Percentiles rank a stretch among this genome's conserved stretches.
phyloP scores from a whole-genome alignment of 345 rosid species.

The Pistacia integerrima region DNA sequence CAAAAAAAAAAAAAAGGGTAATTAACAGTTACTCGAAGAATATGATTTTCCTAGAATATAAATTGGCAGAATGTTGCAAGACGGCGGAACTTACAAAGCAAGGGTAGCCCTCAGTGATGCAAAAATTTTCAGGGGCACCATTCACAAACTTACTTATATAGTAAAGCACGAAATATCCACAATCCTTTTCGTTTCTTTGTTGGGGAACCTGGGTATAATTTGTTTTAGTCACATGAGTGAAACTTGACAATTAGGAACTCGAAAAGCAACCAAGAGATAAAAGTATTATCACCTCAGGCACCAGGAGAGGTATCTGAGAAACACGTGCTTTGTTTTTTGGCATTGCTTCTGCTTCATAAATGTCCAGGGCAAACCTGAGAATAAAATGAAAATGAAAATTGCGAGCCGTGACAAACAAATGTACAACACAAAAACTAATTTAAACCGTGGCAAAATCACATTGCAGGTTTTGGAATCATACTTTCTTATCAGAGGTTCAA shows the following conservation, averaged over 20 bases:
- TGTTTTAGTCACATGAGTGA: neutral
- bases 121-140: slow-evolving; percentile 41
- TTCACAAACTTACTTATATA: slow-evolving; percentile 39
- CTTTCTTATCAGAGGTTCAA: slow-evolving; percentile 50
- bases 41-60: neutral
- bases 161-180: slow-evolving; percentile 50
- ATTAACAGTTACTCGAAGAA: neutral
- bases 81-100: slow-evolving; percentile 39
- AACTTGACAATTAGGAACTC: neutral
- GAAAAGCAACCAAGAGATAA: neutral
- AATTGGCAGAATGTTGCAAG: neutral
- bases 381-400: neutral
- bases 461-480: slow-evolving; percentile 10
- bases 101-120: slow-evolving; percentile 31
- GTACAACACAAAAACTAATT: neutral
- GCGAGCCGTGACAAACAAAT: neutral
- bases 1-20: neutral
- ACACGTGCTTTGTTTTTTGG: slow-evolving; percentile 22
- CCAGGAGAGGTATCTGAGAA: slow-evolving; percentile 37
- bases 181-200: slow-evolving; percentile 42
- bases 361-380: slow-evolving; percentile 48
- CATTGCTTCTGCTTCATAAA: slow-evolving; percentile 37
- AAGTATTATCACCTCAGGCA: slow-evolving; percentile 41
- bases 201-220: slow-evolving; percentile 43
- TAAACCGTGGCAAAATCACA: neutral